Percentiles rank a stretch among this genome's conserved stretches.
phyloP scores from a whole-genome alignment of 768 basidiomycete species.

The Coprinopsis cinerea region DNA sequence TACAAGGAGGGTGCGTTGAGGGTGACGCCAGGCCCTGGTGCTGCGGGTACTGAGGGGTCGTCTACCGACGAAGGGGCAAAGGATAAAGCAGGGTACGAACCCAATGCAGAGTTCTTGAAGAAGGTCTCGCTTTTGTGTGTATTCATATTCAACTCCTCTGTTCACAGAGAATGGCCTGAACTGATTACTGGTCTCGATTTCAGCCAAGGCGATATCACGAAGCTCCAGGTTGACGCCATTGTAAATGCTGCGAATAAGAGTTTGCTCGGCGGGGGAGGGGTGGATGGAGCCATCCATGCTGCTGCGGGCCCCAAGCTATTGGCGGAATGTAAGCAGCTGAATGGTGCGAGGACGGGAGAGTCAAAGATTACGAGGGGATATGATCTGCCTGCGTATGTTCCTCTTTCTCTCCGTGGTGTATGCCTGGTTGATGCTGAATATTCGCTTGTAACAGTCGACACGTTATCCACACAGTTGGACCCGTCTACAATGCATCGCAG shows the following conservation, averaged over 20 bases:
- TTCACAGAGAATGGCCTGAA: neutral
- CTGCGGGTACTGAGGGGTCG: too few species aligned
- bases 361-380: slow-evolving; percentile 80
- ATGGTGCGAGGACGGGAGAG: slow-evolving; percentile 65
- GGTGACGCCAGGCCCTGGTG: neutral
- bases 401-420: neutral
- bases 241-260: slow-evolving; percentile 80
- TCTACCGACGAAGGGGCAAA: too few species aligned
- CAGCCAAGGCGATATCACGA: slow-evolving; percentile 79
- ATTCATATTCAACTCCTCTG: too few species aligned
- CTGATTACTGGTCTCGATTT: neutral
- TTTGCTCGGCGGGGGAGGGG: slow-evolving; percentile 74
- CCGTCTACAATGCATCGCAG: slow-evolving; percentile 45
- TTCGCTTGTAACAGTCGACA: too few species aligned
- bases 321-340: slow-evolving; percentile 62
- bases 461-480: slow-evolving; percentile 81
- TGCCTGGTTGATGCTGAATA: too few species aligned
- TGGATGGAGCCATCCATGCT: slow-evolving; percentile 77
- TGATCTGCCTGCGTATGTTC: slow-evolving; percentile 65
- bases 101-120: too few species aligned
- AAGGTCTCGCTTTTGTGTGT: too few species aligned
- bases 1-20: slow-evolving; percentile 40
- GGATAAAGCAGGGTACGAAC: too few species aligned
- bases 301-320: slow-evolving; percentile 64
- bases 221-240: slow-evolving; percentile 62